Evolutionary conservation across 2,329 filamentous ascomycete species (phyloP), one percentile per base, ranked within the genome.

Genomic region (Botrytis byssoidea): DNA sequence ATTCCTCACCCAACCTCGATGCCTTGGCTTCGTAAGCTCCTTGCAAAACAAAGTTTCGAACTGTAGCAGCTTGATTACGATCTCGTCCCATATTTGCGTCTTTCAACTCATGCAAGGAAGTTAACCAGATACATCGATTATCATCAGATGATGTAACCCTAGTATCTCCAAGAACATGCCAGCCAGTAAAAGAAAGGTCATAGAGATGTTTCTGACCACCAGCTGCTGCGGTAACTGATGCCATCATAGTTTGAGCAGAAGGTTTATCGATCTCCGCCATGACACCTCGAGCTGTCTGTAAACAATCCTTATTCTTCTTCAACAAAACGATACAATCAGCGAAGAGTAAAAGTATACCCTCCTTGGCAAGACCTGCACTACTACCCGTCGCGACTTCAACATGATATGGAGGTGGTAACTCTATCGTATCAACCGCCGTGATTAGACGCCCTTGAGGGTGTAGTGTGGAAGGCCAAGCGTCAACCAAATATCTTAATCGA

Each of bases 261-360:
- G 92, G 92, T 79, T 93, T 95, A 79, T 98, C 95, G 51, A 98
- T 87, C 79, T 98, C 94, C 5, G 94, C 90, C 72, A 97, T 83
- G 70, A 98, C 84, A 73, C 93, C 92, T 57, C 93, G 91, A 8
- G 93, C 93, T 12, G 90, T 92, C 65, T 90, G 85, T 46, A 87
- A 88, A 71, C 87, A 87, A 14, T 87, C 87, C 5, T 86, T 84
- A 42, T 89, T 85, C 81, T 95, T 97, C 77, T 91, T 91, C 22
- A 97, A 83, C 32, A 97, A 84, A 25, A 97, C 87, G 0, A 98
- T 81, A 71, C 89, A 92, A 78, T 98, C 95, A 4, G 93, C 89
- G 80, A 98, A 98, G 4, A 98, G 85, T 5, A 98, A 84, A 69
- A 98, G 87, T 37, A 97, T 90, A 1, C 93, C 92, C 2, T 88